phyloP scores from a whole-genome alignment of 768 basidiomycete species.

The Crucibulum laeve region DNA sequence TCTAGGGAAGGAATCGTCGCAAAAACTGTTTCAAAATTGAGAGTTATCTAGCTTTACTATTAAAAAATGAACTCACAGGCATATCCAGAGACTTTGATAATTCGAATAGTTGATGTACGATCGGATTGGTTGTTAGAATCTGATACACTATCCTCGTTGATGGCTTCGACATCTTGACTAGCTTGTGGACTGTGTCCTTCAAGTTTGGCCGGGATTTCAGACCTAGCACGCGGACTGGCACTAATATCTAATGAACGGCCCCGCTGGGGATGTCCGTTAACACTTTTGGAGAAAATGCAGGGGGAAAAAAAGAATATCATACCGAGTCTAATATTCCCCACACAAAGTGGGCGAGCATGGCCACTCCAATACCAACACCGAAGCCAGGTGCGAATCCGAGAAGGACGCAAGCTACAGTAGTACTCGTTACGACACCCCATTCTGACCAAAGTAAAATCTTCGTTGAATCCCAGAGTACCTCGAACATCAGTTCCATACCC shows the following conservation, averaged over 20 bases:
- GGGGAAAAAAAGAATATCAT: not conserved
- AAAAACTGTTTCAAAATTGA: not conserved
- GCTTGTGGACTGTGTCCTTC: no score
- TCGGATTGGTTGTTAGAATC: slow-evolving; percentile 3
- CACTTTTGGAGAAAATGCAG: not conserved
- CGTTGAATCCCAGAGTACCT: slow-evolving; percentile 17
- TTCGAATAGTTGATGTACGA: slow-evolving; percentile 6
- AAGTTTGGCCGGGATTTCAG: no score
- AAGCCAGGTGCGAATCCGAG: slow-evolving; percentile 20
- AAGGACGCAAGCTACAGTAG: slow-evolving; percentile 14
- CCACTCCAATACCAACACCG: slow-evolving; percentile 17
- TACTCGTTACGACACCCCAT: slow-evolving; percentile 14
- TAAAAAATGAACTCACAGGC: slow-evolving; percentile 8
- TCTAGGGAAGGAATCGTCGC: not conserved
- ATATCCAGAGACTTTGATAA: slow-evolving; percentile 8
- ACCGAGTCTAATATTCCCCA: slow-evolving; percentile 19
- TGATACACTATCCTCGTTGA: slow-evolving; percentile 7
- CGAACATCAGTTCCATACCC: slow-evolving; percentile 17
- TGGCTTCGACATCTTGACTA: slow-evolving; percentile 17
- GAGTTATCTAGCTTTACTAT: not conserved
- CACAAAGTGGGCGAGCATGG: slow-evolving; percentile 12
- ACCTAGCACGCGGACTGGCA: no score
- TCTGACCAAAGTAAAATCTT: slow-evolving; percentile 14
- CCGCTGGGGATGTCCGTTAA: slow-evolving; percentile 1
- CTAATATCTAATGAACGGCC: slow-evolving; percentile 12